phyloP scores from a whole-genome alignment of 805 yeast species.

The Lipomyces yamanashiensis region DNA sequence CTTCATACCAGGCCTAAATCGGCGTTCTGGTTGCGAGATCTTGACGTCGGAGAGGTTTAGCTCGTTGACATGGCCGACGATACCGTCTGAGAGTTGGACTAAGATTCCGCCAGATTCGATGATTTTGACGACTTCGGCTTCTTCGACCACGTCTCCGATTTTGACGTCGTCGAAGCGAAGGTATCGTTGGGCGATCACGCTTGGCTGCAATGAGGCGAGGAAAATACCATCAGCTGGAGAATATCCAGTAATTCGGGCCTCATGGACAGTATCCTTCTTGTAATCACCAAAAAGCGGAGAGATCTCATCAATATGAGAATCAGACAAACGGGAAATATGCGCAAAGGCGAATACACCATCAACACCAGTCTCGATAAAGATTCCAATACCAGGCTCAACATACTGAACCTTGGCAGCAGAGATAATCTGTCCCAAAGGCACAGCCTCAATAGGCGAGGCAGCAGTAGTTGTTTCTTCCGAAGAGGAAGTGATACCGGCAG shows the following conservation, averaged over 20 bases:
- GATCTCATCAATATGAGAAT: conserved; percentile 47
- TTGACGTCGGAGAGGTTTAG: conserved; percentile 82
- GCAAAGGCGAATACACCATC: conserved; percentile 66
- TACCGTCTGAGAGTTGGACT: conserved; percentile 63
- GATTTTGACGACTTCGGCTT: conserved; percentile 59
- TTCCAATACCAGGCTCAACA: conserved; percentile 50
- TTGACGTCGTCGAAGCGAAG: conserved; percentile 74
- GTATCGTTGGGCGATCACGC: conserved; percentile 65
- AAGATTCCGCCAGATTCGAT: conserved; percentile 68
- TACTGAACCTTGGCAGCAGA: conserved; percentile 62
- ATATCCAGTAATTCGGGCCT: conserved; percentile 77
- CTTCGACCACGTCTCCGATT: conserved; percentile 66
- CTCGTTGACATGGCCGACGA: conserved; percentile 75
- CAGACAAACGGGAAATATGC: conserved; percentile 68
- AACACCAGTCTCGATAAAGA: conserved; percentile 54
- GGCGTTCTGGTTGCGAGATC: conserved; percentile 87
- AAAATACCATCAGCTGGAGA: conserved; percentile 68
- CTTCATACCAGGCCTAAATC: conserved; percentile 81
- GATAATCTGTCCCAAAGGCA: conserved; percentile 74
- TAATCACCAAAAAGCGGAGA: conserved; percentile 46
- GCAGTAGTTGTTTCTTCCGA: not conserved
- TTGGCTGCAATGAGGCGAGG: conserved; percentile 70
- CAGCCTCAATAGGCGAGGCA: conserved; percentile 57
- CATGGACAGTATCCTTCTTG: conserved; percentile 66
- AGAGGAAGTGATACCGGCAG: conserved; percentile 25